phyloP scores from a whole-genome alignment of 768 basidiomycete genomes.

The Lentinus brumalis region DNA sequence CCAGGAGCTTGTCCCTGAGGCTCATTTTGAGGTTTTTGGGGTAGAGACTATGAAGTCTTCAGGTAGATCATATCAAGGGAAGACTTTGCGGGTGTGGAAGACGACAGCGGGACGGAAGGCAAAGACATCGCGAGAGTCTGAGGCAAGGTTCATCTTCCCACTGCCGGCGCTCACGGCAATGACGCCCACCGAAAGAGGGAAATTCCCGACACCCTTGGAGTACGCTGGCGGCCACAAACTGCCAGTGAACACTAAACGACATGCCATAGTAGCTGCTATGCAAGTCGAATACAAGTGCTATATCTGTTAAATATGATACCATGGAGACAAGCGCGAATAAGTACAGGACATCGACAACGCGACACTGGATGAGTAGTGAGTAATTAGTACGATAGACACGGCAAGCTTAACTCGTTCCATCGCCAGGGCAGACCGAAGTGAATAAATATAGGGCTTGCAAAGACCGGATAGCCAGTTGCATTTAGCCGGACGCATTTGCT shows the following conservation, averaged over 20 bases:
- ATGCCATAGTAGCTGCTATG: no score
- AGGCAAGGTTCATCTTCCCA: background rate
- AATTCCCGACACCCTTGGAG: conserved; percentile 7
- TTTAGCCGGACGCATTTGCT: background rate
- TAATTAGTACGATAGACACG: no score
- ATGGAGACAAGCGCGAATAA: no score
- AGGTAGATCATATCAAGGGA: background rate
- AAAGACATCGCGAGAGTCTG: background rate
- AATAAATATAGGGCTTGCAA: no score
- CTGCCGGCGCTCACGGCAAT: conserved; percentile 1
- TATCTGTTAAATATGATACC: no score
- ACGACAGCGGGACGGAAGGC: background rate
- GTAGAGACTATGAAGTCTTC: background rate
- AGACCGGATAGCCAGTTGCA: background rate
- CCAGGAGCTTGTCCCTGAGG: conserved; percentile 66
- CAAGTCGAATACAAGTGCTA: no score
- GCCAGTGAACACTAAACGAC: no score
- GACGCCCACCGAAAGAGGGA: conserved; percentile 10
- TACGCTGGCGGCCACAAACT: background rate
- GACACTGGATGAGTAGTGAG: no score
- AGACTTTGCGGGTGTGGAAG: background rate
- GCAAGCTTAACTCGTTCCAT: no score
- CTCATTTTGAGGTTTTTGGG: conserved; percentile 32
- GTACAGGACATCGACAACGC: no score
- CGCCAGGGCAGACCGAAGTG: no score